phyloP scores from a whole-genome alignment of 495 filamentous ascomycete genomes.

The Amorphotheca resinae region DNA sequence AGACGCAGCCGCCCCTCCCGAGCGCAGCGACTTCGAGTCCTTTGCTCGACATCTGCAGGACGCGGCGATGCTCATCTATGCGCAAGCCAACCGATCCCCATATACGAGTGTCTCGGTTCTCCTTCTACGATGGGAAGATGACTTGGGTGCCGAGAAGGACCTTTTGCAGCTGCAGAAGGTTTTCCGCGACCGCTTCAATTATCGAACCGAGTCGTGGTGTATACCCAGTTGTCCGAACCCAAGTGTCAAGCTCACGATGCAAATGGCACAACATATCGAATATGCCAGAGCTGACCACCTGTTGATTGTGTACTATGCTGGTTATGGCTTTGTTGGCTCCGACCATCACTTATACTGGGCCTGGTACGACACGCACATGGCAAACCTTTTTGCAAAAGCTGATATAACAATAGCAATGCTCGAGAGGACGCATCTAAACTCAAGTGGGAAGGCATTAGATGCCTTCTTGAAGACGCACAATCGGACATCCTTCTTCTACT shows the following conservation, averaged over 20 bases:
- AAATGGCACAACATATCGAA: conserved; percentile 29
- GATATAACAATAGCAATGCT: conserved; percentile 17
- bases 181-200: conserved; percentile 40
- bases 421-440: conserved; percentile 19
- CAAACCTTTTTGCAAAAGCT: conserved; percentile 10
- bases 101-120: conserved; percentile 40
- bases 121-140: conserved; percentile 43
- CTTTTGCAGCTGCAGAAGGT: conserved; percentile 35
- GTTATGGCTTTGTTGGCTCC: conserved; percentile 33
- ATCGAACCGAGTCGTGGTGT: conserved; percentile 36
- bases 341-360: conserved; percentile 45
- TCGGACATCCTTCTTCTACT: conserved; percentile 21
- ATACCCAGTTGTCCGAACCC: conserved; percentile 38
- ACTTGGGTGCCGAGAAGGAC: conserved; percentile 35
- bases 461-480: conserved; percentile 19
- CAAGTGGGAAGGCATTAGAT: conserved; percentile 20
- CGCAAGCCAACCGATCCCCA: conserved; percentile 34
- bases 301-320: conserved; percentile 44
- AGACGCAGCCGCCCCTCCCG: conserved; percentile 17
- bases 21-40: conserved; percentile 39
- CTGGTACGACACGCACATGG: conserved; percentile 27
- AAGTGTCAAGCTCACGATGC: conserved; percentile 38
- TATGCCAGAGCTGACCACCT: conserved; percentile 40
- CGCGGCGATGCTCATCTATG: conserved; percentile 34
- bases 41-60: conserved; percentile 47